These are phyloP conservation scores for Citrus sp. DNA, from an alignment of 345 rosid genomes.

Conservation along the genomic window DNA sequence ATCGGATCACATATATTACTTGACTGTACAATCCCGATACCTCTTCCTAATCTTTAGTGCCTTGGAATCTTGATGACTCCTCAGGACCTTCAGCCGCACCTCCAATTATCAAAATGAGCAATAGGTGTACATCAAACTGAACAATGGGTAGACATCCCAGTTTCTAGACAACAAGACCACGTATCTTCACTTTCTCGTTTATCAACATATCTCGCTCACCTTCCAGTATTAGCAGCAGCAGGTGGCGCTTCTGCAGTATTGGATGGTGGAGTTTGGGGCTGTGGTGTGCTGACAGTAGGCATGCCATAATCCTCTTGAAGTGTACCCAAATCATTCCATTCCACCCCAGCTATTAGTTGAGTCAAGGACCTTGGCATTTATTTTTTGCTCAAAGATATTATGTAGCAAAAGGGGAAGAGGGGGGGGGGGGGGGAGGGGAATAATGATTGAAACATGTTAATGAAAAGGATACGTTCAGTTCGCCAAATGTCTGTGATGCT, in stretches of 20 bases:
- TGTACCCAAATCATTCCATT: conserved; percentile 50
- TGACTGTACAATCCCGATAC: conserved; percentile 27
- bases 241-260: conserved; percentile 38
- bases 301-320: conserved; percentile 38
- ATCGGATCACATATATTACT: conserved; percentile 1
- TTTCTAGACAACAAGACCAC: not conserved
- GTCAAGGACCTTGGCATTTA: conserved; percentile 22
- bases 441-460: not conserved
- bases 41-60: conserved; percentile 5
- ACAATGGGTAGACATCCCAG: conserved; percentile 2
- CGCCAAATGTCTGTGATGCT: conserved; percentile 92
- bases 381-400: not conserved
- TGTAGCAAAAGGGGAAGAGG: not conserved
- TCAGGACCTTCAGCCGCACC: conserved; percentile 4
- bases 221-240: conserved; percentile 28
- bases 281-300: conserved; percentile 36
- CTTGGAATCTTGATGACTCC: not conserved
- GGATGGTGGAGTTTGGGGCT: conserved; percentile 57
- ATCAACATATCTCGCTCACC: conserved; percentile 17
- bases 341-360: conserved; percentile 41
- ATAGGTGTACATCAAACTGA: not conserved
- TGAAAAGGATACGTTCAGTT: conserved; percentile 70
- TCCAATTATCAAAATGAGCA: not conserved
- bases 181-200: not conserved
- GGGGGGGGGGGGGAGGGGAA: too few relatives aligned